These are phyloP conservation scores for Pycnococcus provasolii DNA, from an alignment of 139 green algal genomes.

Conservation along the genomic window DNA sequence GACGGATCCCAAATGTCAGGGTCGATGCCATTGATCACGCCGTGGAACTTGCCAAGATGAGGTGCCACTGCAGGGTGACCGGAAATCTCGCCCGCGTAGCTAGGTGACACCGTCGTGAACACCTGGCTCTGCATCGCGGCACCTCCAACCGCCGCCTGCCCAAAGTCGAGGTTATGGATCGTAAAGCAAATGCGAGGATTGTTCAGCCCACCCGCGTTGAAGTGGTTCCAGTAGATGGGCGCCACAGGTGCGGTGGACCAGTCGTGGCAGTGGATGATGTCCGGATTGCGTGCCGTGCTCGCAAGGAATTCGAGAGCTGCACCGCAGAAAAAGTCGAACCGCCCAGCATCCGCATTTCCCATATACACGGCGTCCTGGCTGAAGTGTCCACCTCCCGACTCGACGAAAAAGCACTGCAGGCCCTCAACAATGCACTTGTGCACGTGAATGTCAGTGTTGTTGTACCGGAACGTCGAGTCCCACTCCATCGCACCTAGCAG, in stretches of 20 bases:
- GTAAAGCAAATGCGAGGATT: constrained; percentile 57
- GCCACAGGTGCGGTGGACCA: constrained; percentile 59
- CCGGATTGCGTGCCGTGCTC: constrained; percentile 47
- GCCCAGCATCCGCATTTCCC: constrained; percentile 36
- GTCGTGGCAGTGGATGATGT: constrained; percentile 96
- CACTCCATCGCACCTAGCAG: constrained; percentile 54
- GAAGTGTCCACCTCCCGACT: constrained; percentile 41
- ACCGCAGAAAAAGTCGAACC: constrained; percentile 48
- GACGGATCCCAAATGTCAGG: constrained; percentile 36
- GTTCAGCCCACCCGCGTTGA: constrained; percentile 72
- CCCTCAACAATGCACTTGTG: constrained; percentile 46
- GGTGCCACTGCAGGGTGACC: constrained; percentile 54
- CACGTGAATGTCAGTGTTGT: constrained; percentile 44
- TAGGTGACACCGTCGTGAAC: constrained; percentile 51
- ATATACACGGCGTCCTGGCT: constrained; percentile 31
- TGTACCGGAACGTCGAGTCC: constrained; percentile 48
- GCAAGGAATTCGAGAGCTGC: constrained; percentile 82
- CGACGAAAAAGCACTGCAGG: constrained; percentile 45
- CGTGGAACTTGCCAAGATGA: constrained; percentile 41
- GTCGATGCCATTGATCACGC: constrained; percentile 45
- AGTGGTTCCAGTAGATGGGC: constrained; percentile 59
- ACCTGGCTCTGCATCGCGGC: constrained; percentile 63
- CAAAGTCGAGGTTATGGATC: constrained; percentile 55
- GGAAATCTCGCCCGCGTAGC: constrained; percentile 37
- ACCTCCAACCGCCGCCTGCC: constrained; percentile 31